Base-by-base conservation (phyloP, 2,329 filamentous ascomycete species). In the Monosporascus ibericus region DNA sequence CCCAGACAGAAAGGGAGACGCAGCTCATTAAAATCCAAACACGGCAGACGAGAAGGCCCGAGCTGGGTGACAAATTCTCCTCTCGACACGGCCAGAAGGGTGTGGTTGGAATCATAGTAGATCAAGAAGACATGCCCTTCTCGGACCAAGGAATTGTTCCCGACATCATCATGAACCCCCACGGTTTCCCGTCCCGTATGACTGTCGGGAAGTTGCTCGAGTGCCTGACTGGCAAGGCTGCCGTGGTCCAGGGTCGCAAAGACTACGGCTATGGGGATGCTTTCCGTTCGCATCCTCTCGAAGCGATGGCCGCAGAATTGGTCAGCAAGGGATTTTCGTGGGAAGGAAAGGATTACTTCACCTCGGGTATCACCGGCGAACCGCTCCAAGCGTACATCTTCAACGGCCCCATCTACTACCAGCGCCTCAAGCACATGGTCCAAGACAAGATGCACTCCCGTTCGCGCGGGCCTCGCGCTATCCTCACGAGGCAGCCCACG, bases 101-200 rank as follows among this genome's bases (percentile, higher is more conserved):
- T 75, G 94, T 97, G 20, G 91, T 95, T 1, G 94, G 94, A 52
- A 92, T 97, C 62, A 96, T 99, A 53, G 91, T 92, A 18, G 89
- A 96, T 57, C 92, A 97, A 72, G 91, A 94, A 66, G 94, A 99
- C 67, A 88, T 99, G 84, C 94, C 94, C 0, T 99, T 99, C 74
- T 88, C 88, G 37, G 94, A 99, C 71, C 77, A 80, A 49, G 95
- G 94, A 2, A 83, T 99, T 60, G 87, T 85, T n/a, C 94, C 94
- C 0, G 94, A 99, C 71, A 96, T 99, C 60, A 99, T 99, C 82
- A 99, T 99, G 94, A 99, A 99, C 76, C 94, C 95, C 0, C 94
- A 99, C 74, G 94, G 94, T 85, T 99, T 99, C 79, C 94, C 94
- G 1, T 97, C 92, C 34, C 94, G 94, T 70, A 99, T 99, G 94